A percentile compares a stretch with the other conserved stretches of the same genome.
These are phyloP conservation scores for Biancaea sappan DNA, from an alignment of 306 rosid species.

Conservation along the genomic window DNA sequence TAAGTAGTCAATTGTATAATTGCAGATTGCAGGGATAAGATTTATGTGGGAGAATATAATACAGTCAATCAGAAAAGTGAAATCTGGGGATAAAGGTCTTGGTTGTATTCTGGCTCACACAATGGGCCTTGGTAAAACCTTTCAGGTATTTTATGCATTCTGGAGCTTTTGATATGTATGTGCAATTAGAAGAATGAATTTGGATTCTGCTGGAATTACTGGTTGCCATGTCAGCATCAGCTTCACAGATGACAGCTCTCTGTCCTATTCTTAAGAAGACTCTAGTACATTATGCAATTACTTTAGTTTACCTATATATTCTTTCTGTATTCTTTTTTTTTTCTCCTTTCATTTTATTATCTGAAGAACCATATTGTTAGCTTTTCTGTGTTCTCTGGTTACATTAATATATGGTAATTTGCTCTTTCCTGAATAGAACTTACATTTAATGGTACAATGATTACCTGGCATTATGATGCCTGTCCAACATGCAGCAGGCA, in stretches of 20 bases:
- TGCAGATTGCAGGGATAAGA: conserved; percentile 85
- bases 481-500: background rate
- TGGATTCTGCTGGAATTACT: conserved; percentile 6
- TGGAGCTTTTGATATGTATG: conserved; percentile 21
- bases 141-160: conserved; percentile 67
- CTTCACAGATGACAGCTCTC: conserved; percentile 1
- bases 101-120: conserved; percentile 99
- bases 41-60: conserved; percentile 98
- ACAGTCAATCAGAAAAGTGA: conserved; percentile 87
- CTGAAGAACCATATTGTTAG: conserved; percentile 1
- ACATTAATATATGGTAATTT: conserved; percentile 9
- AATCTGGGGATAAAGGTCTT: conserved; percentile 95
- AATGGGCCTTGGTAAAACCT: conserved; percentile 99
- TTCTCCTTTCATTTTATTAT: background rate
- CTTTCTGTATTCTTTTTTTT: background rate
- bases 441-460: conserved; percentile 9
- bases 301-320: background rate
- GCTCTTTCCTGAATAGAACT: conserved; percentile 21
- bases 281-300: conserved; percentile 18
- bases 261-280: background rate
- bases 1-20: conserved; percentile 26
- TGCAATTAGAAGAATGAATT: conserved; percentile 10
- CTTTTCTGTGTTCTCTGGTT: background rate
- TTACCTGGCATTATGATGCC: background rate
- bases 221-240: background rate